Evolutionary conservation across 371 early-diverging fungal genomes (phyloP).

Genomic region (Paraphysoderma sedebokerense): DNA sequence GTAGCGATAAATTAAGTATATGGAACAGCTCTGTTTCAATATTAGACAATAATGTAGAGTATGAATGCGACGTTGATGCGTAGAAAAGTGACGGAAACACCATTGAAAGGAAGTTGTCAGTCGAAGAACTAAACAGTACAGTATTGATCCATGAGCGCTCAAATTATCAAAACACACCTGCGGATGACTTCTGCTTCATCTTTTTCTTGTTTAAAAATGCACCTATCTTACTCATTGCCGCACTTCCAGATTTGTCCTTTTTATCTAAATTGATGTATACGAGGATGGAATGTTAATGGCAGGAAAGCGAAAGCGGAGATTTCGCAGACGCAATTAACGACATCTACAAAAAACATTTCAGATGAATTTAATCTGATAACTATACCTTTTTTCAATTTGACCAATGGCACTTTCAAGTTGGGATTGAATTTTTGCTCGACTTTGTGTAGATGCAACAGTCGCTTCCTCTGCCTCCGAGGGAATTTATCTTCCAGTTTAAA

Average conservation of each 20-base stretch:
- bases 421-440: neutral
- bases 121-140: too few species aligned
- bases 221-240: neutral
- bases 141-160: too few species aligned
- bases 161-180: neutral
- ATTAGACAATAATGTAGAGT: too few species aligned
- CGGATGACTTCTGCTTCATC: neutral
- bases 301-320: too few species aligned
- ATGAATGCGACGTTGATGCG: too few species aligned
- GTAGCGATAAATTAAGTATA: neutral
- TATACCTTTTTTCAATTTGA: neutral
- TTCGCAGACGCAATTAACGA: too few species aligned
- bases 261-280: neutral
- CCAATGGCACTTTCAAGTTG: neutral
- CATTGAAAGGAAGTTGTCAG: too few species aligned
- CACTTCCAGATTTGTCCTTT: neutral
- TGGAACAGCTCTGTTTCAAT: neutral
- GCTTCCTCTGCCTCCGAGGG: neutral
- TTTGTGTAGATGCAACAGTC: neutral
- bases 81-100: too few species aligned
- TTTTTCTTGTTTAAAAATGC: neutral
- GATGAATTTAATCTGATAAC: neutral
- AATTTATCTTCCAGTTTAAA: neutral
- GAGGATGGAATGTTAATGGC: neutral
- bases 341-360: too few species aligned